Percentiles rank a stretch among this genome's conserved stretches.
These are phyloP conservation scores for Diplodia intermedia DNA, from an alignment of 2,329 filamentous ascomycete genomes.

Conservation along the genomic window DNA sequence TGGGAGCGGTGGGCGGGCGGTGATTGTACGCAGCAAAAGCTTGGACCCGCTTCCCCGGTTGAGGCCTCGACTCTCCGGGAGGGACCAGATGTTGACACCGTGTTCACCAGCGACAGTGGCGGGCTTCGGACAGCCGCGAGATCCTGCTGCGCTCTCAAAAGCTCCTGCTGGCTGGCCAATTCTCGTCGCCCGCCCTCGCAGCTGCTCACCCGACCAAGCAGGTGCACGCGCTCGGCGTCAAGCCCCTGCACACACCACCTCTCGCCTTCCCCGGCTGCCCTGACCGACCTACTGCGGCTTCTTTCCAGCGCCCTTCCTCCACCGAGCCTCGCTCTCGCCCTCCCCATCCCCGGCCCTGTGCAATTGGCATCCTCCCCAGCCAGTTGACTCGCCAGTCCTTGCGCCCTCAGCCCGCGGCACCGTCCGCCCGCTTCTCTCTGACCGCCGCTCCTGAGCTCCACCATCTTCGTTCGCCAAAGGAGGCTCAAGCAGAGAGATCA, in stretches of 20 bases:
- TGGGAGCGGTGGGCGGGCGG: not conserved
- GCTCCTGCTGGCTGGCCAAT: slow-evolving; percentile 16
- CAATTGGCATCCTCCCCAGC: slow-evolving; percentile 4
- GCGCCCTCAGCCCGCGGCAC: not conserved
- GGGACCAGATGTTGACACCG: slow-evolving; percentile 1
- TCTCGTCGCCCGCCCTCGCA: slow-evolving; percentile 21
- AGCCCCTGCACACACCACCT: slow-evolving; percentile 27
- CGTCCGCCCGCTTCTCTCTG: not conserved
- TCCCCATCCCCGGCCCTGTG: not conserved
- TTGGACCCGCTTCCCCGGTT: slow-evolving; percentile 3
- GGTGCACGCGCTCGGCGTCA: slow-evolving; percentile 16
- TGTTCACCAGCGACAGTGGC: not conserved
- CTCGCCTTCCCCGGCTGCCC: slow-evolving; percentile 10
- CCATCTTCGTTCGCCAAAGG: slow-evolving; percentile 2
- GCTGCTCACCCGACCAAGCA: slow-evolving; percentile 6
- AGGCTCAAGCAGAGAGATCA: slow-evolving; percentile 17
- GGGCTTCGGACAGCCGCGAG: not conserved
- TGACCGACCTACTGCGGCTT: not conserved
- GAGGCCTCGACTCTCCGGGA: slow-evolving; percentile 1
- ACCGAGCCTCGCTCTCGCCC: not conserved
- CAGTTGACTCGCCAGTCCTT: not conserved
- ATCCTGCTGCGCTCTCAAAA: slow-evolving; percentile 2
- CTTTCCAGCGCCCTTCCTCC: slow-evolving; percentile 7
- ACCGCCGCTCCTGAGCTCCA: slow-evolving; percentile 19
- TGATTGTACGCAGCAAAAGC: slow-evolving; percentile 5